These are phyloP conservation scores for Pezicula radicicola DNA, from an alignment of 2,329 filamentous ascomycete species.

Conservation along the genomic window DNA sequence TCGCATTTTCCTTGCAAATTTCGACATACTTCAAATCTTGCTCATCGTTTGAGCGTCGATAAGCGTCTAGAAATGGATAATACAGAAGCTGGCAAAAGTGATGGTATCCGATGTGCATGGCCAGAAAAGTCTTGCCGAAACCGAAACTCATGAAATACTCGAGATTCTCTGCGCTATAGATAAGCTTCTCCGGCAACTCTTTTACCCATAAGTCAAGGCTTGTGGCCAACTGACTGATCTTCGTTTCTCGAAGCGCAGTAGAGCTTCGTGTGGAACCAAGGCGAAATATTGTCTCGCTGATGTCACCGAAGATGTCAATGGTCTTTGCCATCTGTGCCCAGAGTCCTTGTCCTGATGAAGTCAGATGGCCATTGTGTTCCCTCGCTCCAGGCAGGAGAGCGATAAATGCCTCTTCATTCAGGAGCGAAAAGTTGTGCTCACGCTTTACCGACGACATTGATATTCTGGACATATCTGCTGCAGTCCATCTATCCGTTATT, in stretches of 20 bases:
- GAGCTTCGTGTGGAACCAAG: neutral
- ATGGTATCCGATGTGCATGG: conserved; percentile 42
- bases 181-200: conserved; percentile 29
- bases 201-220: conserved; percentile 32
- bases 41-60: conserved; percentile 23
- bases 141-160: conserved; percentile 30
- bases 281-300: conserved; percentile 6
- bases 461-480: conserved; percentile 11
- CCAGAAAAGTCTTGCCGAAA: conserved; percentile 38
- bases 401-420: conserved; percentile 13
- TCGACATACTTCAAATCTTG: conserved; percentile 16
- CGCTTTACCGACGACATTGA: conserved; percentile 4
- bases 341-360: conserved; percentile 5
- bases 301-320: conserved; percentile 10
- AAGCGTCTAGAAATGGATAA: conserved; percentile 39
- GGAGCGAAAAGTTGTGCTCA: conserved; percentile 2
- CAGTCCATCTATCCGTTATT: conserved; percentile 14
- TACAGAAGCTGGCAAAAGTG: conserved; percentile 42
- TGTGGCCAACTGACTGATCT: conserved; percentile 19
- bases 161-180: conserved; percentile 35
- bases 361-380: neutral
- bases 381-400: conserved; percentile 1
- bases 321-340: conserved; percentile 16
- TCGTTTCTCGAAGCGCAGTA: neutral
- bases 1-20: conserved; percentile 30